These are phyloP conservation scores for Botryotinia narcissicola DNA, from an alignment of 2,329 filamentous ascomycete species.

Conservation along the genomic window DNA sequence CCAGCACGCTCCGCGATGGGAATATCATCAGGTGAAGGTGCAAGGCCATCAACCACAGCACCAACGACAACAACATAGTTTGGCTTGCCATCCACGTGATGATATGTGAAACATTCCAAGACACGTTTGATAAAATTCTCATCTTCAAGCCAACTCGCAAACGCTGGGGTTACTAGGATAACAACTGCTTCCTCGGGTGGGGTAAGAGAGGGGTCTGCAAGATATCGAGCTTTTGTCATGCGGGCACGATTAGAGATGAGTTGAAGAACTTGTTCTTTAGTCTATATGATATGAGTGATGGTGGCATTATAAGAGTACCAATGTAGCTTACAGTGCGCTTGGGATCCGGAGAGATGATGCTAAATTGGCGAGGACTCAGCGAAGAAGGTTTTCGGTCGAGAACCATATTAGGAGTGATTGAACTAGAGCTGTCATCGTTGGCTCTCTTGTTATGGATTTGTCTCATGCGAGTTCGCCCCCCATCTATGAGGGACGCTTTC, in stretches of 20 bases:
- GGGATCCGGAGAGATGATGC: constrained; percentile 17
- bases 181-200: constrained; percentile 30
- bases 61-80: constrained; percentile 44
- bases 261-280: constrained; percentile 6
- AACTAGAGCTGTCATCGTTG: neutral
- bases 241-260: neutral
- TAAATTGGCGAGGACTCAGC: constrained; percentile 17
- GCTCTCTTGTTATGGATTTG: neutral
- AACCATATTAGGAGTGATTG: neutral
- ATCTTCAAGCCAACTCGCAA: constrained; percentile 36
- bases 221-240: constrained; percentile 6
- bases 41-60: constrained; percentile 55
- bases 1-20: constrained; percentile 14
- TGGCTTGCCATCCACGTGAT: neutral
- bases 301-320: neutral
- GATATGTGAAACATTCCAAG: constrained; percentile 25
- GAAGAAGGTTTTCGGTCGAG: neutral
- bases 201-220: neutral
- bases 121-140: constrained; percentile 33
- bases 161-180: constrained; percentile 38
- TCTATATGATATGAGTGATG: constrained; percentile 16
- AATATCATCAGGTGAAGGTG: constrained; percentile 30
- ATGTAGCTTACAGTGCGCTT: constrained; percentile 13
- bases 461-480: neutral
- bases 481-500: neutral